These are phyloP conservation scores for Oryza officinalis DNA, from an alignment of 176 grass and related monocot species.

Conservation along the genomic window DNA sequence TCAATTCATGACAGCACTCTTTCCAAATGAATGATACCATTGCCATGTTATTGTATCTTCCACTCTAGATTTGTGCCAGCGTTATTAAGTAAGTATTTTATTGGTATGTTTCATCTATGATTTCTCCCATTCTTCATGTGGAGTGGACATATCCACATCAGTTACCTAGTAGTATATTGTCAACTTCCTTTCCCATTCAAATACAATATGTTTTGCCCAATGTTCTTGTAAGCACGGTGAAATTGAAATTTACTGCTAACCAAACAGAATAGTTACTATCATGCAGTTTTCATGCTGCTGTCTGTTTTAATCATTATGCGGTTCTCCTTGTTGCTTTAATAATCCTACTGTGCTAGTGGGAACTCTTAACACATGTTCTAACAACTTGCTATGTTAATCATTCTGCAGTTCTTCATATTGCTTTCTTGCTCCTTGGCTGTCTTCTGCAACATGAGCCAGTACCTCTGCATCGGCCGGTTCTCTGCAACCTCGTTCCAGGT, in stretches of 20 bases:
- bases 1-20: neutral
- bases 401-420: conserved; percentile 80
- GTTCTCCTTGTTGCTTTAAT: neutral
- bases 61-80: neutral
- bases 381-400: neutral
- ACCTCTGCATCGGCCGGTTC: conserved; percentile 93
- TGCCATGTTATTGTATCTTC: conserved; percentile 12
- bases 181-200: neutral
- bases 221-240: neutral
- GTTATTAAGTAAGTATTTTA: neutral
- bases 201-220: neutral
- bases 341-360: neutral
- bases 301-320: conserved; percentile 13
- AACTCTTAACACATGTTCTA: neutral
- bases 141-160: neutral
- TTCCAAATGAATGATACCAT: neutral
- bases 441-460: conserved; percentile 97
- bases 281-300: neutral
- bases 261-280: neutral
- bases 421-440: conserved; percentile 85
- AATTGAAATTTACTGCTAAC: neutral
- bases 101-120: neutral
- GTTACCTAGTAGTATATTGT: neutral
- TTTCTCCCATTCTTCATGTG: neutral
- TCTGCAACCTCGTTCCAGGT: conserved; percentile 92